Conservation (phyloP, 257 asterid genomes). For the Scutellaria barbata region DNA sequence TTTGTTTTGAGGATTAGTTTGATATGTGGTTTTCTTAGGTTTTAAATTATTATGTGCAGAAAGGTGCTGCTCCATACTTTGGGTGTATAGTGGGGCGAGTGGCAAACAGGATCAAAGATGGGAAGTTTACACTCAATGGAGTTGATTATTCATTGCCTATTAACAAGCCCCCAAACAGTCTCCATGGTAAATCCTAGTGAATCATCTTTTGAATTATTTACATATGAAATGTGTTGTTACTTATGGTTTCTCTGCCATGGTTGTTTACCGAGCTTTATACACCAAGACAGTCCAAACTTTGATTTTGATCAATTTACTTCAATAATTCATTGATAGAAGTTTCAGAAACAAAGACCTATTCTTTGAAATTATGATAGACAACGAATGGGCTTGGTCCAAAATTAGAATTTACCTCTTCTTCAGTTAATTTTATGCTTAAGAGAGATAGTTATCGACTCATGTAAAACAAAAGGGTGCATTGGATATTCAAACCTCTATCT, state of each 20-base stretch:
- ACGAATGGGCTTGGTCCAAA: background rate
- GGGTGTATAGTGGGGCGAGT: constrained; percentile 99
- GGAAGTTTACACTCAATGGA: constrained; percentile 79
- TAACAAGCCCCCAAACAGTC: constrained; percentile 93
- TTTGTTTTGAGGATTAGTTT: constrained; percentile 23
- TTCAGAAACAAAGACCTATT: background rate
- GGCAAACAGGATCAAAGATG: constrained; percentile 93
- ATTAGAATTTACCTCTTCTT: background rate
- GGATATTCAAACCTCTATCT: background rate
- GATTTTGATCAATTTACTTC: background rate
- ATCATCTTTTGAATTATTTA: constrained; percentile 4
- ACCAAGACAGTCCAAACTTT: background rate
- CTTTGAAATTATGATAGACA: background rate
- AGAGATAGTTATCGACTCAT: too few relatives aligned
- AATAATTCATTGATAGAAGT: background rate
- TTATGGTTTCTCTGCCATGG: background rate
- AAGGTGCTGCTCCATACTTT: constrained; percentile 87
- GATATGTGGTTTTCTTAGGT: background rate
- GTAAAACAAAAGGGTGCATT: too few relatives aligned
- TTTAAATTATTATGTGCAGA: constrained; percentile 48
- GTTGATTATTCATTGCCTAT: constrained; percentile 68
- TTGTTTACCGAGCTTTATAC: background rate
- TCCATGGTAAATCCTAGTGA: constrained; percentile 65
- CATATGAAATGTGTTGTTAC: background rate
- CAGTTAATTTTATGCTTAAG: background rate